Conservation (phyloP, 2,329 filamentous ascomycete species). For the Hirsutella rhossiliensis region DNA sequence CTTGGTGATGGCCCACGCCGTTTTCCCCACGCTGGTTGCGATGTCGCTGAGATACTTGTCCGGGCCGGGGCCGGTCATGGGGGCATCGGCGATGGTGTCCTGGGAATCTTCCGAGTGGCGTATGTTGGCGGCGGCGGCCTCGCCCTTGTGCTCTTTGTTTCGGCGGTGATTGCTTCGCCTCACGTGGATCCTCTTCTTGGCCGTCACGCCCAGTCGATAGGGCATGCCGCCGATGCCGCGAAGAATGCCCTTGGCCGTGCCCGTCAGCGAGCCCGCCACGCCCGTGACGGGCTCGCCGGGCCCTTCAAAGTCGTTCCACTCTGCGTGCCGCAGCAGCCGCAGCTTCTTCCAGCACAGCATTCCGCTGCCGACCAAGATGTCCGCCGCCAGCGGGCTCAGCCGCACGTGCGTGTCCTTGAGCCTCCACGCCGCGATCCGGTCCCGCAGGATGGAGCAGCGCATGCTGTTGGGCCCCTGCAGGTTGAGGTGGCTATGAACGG, state of each 20-base stretch:
- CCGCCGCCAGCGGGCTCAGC: conserved; percentile 52
- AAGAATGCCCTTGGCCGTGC: conserved; percentile 44
- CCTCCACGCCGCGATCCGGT: conserved; percentile 54
- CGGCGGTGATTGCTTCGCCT: conserved; percentile 38
- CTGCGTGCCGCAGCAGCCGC: conserved; percentile 50
- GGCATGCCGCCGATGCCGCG: conserved; percentile 55
- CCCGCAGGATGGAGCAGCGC: conserved; percentile 53
- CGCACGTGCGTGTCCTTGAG: conserved; percentile 48
- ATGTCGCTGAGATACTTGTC: conserved; percentile 35
- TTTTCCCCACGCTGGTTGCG: conserved; percentile 36
- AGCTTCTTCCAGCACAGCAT: conserved; percentile 51
- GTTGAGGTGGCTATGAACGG: conserved; percentile 50
- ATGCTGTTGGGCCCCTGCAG: conserved; percentile 41
- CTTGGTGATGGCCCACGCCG: conserved; percentile 36
- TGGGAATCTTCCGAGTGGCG: neutral
- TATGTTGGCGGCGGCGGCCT: neutral
- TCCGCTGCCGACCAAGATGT: conserved; percentile 49
- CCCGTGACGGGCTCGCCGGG: conserved; percentile 63
- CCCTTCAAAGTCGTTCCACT: conserved; percentile 70
- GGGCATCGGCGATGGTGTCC: neutral
- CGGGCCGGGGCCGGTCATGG: conserved; percentile 1
- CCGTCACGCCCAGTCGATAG: conserved; percentile 44
- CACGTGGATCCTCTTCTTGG: conserved; percentile 40
- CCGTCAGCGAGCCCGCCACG: conserved; percentile 47
- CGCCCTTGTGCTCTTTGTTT: conserved; percentile 26